phyloP scores from a whole-genome alignment of 2,329 filamentous ascomycete genomes.

The Fusarium euwallaceae region DNA sequence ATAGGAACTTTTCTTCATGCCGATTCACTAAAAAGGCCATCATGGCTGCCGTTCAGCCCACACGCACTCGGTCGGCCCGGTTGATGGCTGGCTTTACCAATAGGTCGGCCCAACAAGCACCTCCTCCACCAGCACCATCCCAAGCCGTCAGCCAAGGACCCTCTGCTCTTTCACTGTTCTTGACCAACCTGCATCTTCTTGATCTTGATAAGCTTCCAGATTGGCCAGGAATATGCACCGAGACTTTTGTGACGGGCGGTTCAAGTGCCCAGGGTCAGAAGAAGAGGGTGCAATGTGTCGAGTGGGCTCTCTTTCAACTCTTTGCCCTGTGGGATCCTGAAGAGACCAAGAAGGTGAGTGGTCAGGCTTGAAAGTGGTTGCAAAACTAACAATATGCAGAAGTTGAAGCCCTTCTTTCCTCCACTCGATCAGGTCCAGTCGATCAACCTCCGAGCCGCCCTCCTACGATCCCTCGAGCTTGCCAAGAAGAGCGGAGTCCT shows the following conservation, averaged over 20 bases:
- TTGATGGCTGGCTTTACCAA: conserved; percentile 44
- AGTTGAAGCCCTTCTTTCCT: conserved; percentile 91
- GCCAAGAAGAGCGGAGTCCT: conserved; percentile 89
- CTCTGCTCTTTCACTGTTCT: conserved; percentile 64
- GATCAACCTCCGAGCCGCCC: conserved; percentile 85
- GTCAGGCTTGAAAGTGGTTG: background rate
- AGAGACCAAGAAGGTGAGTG: conserved; percentile 77
- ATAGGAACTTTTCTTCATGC: background rate
- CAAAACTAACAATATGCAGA: conserved; percentile 63
- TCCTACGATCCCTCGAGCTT: conserved; percentile 84
- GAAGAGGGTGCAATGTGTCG: conserved; percentile 82
- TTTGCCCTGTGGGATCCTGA: conserved; percentile 87
- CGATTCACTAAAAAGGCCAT: conserved; percentile 2
- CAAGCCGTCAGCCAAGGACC: conserved; percentile 34
- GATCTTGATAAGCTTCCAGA: conserved; percentile 81
- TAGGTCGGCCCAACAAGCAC: conserved; percentile 31
- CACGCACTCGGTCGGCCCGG: conserved; percentile 46
- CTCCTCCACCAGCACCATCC: background rate
- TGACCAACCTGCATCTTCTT: conserved; percentile 86
- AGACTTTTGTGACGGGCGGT: conserved; percentile 74
- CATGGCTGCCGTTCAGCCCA: conserved; percentile 45
- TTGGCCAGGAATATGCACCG: conserved; percentile 81
- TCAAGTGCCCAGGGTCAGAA: conserved; percentile 81
- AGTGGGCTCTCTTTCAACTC: conserved; percentile 92
- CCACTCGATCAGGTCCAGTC: conserved; percentile 92